Evolutionary conservation across 2,329 filamentous ascomycete species (phyloP).

Genomic region (Cytospora chrysosperma): DNA sequence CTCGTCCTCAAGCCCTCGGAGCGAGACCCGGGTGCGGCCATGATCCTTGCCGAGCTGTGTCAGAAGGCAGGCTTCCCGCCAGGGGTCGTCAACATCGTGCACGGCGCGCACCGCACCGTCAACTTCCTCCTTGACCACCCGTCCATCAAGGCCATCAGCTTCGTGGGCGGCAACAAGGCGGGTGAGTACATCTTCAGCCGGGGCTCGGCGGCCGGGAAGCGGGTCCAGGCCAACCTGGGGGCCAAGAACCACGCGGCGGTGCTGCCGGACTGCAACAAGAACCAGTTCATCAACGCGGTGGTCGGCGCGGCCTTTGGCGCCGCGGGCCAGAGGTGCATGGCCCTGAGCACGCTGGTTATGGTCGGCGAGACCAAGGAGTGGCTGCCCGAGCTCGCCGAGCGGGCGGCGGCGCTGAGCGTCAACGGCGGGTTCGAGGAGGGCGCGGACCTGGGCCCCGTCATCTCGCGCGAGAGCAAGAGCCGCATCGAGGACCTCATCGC

Average conservation of each 20-base stretch:
- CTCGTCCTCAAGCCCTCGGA: conserved; percentile 84
- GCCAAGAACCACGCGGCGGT: conserved; percentile 88
- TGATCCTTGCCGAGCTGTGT: conserved; percentile 80
- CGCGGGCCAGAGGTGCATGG: conserved; percentile 85
- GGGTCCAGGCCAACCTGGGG: conserved; percentile 82
- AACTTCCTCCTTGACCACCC: conserved; percentile 86
- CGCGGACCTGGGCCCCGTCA: conserved; percentile 79
- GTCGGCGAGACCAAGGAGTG: conserved; percentile 83
- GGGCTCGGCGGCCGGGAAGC: conserved; percentile 81
- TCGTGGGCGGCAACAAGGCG: conserved; percentile 84
- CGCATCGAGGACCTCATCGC: conserved; percentile 75
- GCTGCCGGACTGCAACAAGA: conserved; percentile 85
- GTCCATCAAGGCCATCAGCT: conserved; percentile 81
- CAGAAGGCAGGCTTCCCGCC: conserved; percentile 79
- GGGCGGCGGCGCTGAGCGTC: conserved; percentile 69
- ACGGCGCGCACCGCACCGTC: conserved; percentile 77
- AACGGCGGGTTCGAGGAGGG: conserved; percentile 80
- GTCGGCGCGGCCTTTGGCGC: conserved; percentile 82
- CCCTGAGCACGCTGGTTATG: conserved; percentile 77
- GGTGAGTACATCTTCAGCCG: conserved; percentile 83
- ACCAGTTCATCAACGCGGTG: conserved; percentile 82
- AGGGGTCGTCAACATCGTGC: conserved; percentile 80
- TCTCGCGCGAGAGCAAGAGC: conserved; percentile 74
- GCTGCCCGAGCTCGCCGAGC: conserved; percentile 74
- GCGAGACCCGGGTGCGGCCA: conserved; percentile 77